Base-by-base conservation (phyloP, 179 eudicot genomes). In the Amaranthus tricolor region DNA sequence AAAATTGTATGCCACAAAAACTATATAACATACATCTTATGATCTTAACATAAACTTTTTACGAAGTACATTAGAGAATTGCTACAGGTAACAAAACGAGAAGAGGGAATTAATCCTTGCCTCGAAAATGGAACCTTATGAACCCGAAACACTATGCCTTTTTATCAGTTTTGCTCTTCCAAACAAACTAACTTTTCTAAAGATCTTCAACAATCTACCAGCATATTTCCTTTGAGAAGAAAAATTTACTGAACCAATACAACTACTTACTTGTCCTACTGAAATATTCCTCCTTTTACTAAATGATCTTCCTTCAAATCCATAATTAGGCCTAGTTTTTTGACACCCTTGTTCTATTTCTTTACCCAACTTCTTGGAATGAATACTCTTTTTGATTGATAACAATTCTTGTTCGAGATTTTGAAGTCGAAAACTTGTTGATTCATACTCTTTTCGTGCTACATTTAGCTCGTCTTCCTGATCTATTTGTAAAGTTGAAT, bases 361-460 rank as follows among this genome's bases (percentile, higher is more conserved):
- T 72, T 80, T 82, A 5, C 31, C 40, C 0, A 82, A 67, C 9
- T 80, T 78, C 72, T 90, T 87, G 19, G 76, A 19, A 7, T 81
- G 81, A 75, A 94, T 85, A 71, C 74, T 86, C 78, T 72, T 94
- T 85, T 89, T 90, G 71, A 92, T 77, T 0, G 91, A 77, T 72
- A 78, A 60, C 21, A 94, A 84, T 72, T 94, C 94, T 68, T 87
- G 85, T 70, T 94, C 97, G 43, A 92, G 97, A 63, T 74, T 89
- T 59, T 89, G 94, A 69, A 94, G 90, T 73, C 97, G 82, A 79
- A 90, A 90, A 79, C 96, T 89, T 2, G 97, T 89, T 50, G 94
- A 92, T 60, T 92, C 96, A 19, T 86, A 90, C 16, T 92, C 91
- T 40, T 77, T 82, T 57, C 78, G 76, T 44, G 85, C 71, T 24